These are phyloP conservation scores for Neurospora intermedia DNA, from an alignment of 495 filamentous ascomycete genomes.

Conservation along the genomic window DNA sequence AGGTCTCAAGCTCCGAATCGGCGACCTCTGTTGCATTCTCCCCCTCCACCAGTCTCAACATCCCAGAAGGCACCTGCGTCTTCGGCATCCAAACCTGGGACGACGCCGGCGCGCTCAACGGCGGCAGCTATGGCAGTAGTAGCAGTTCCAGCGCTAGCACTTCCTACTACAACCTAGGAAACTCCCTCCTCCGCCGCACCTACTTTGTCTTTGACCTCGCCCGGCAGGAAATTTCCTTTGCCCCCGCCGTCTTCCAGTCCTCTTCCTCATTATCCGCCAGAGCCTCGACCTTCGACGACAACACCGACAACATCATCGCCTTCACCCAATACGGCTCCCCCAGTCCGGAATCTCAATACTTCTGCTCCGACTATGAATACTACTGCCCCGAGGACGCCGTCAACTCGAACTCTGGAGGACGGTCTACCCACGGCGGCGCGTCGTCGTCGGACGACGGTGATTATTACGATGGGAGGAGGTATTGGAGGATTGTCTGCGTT, in stretches of 20 bases:
- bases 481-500: neutral
- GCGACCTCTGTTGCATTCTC: neutral
- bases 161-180: conserved; percentile 56
- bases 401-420: neutral
- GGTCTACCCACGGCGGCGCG: neutral
- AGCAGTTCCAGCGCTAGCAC: conserved; percentile 29
- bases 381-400: neutral
- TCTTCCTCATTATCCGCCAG: conserved; percentile 31
- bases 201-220: conserved; percentile 77
- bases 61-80: conserved; percentile 34
- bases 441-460: neutral
- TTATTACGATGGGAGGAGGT: neutral
- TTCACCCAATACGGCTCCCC: conserved; percentile 19
- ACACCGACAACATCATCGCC: conserved; percentile 16
- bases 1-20: conserved; percentile 14
- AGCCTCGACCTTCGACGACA: neutral
- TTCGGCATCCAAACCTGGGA: conserved; percentile 48
- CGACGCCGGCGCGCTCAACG: neutral
- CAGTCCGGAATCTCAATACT: conserved; percentile 16
- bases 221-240: conserved; percentile 68
- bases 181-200: conserved; percentile 71
- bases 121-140: too few relatives aligned
- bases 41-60: neutral
- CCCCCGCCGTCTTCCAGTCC: conserved; percentile 57
- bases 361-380: neutral